Evolutionary conservation across 768 basidiomycete genomes (phyloP).

Genomic region (Suillus sp.): DNA sequence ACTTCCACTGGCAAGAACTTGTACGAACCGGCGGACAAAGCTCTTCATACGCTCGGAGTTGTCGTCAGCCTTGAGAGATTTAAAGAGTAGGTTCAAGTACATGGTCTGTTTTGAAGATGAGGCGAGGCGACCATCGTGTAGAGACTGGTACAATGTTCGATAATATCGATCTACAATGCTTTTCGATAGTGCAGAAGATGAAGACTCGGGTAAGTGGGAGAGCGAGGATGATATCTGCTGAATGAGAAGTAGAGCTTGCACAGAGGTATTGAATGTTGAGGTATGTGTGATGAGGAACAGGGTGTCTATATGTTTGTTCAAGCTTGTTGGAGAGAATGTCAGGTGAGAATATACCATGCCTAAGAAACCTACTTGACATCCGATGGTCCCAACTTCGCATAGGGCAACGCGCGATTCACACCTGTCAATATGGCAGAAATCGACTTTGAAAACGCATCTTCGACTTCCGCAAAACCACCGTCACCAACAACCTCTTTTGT

Average conservation of each 20-base stretch:
- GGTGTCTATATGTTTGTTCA: slow-evolving; percentile 86
- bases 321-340: slow-evolving; percentile 42
- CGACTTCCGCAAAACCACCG: slow-evolving; percentile 71
- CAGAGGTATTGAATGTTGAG: slow-evolving; percentile 95
- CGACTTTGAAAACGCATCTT: slow-evolving; percentile 78
- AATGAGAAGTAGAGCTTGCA: slow-evolving; percentile 89
- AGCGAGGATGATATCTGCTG: slow-evolving; percentile 75
- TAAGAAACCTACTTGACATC: slow-evolving; percentile 55
- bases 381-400: slow-evolving; percentile 76
- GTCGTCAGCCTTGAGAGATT: slow-evolving; percentile 73
- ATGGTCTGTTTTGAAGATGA: slow-evolving; percentile 92
- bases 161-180: slow-evolving; percentile 69
- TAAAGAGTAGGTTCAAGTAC: slow-evolving; percentile 94
- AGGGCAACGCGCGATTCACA: slow-evolving; percentile 93
- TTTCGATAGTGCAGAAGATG: slow-evolving; percentile 44
- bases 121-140: slow-evolving; percentile 80
- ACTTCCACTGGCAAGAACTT: slow-evolving; percentile 71
- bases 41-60: slow-evolving; percentile 69
- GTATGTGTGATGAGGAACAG: slow-evolving; percentile 94
- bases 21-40: slow-evolving; percentile 80
- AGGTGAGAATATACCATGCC: neutral
- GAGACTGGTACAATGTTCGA: slow-evolving; percentile 85
- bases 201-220: slow-evolving; percentile 39
- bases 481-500: slow-evolving; percentile 53
- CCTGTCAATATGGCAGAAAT: slow-evolving; percentile 92